phyloP scores from a whole-genome alignment of 257 asterid species.

The Cynanchum wilfordii region DNA sequence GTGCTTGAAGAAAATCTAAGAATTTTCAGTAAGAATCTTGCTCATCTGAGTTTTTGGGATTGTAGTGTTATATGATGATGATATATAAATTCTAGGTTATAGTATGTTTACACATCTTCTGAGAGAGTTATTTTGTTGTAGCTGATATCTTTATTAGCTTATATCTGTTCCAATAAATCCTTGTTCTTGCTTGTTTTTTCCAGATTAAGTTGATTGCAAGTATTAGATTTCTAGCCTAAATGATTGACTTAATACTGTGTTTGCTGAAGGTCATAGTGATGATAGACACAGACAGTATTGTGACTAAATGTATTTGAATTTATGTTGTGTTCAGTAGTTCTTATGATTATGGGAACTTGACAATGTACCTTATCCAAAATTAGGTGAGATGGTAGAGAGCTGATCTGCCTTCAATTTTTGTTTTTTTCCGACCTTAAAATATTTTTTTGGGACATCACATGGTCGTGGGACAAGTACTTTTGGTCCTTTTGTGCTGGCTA shows the following conservation, averaged over 20 bases:
- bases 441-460: not conserved
- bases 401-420: not conserved
- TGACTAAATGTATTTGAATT: not conserved
- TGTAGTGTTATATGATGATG: not conserved
- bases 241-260: not conserved
- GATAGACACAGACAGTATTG: not conserved
- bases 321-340: not conserved
- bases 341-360: not conserved
- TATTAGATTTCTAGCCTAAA: not conserved
- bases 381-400: not conserved
- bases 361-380: not conserved
- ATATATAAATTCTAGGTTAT: not conserved
- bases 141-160: not conserved
- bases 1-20: not conserved
- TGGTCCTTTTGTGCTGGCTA: not conserved
- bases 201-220: not conserved
- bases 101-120: not conserved
- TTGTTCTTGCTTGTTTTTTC: not conserved
- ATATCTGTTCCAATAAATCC: not conserved
- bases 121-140: not conserved
- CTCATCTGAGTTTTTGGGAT: not conserved
- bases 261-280: not conserved
- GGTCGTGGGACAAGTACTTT: not conserved
- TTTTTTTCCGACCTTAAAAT: not conserved
- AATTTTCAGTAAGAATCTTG: not conserved